Evolutionary conservation across 2,329 filamentous ascomycete genomes (phyloP).

Genomic region (Fusarium sublunatum): DNA sequence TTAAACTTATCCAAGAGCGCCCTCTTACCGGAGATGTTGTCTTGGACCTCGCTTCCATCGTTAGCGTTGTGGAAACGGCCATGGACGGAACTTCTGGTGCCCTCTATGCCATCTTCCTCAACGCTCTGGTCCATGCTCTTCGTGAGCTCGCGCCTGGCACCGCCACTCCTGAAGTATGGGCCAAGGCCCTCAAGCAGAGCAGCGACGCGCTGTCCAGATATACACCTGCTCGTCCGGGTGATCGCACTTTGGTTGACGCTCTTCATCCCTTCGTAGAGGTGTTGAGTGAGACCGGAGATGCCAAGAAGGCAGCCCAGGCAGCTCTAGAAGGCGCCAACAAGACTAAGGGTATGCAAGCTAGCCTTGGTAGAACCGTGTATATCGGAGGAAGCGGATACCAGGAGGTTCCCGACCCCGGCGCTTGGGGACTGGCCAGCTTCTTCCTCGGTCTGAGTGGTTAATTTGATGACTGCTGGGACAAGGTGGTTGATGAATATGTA

Average conservation of each 20-base stretch:
- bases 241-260: conserved; percentile 91
- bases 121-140: conserved; percentile 78
- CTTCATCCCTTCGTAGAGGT: conserved; percentile 86
- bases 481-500: background rate
- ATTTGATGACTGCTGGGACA: conserved; percentile 38
- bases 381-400: conserved; percentile 59
- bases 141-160: conserved; percentile 56
- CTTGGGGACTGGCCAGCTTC: conserved; percentile 79
- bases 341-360: conserved; percentile 93
- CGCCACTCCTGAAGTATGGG: conserved; percentile 59
- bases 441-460: conserved; percentile 74
- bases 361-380: conserved; percentile 70
- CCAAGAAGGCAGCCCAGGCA: conserved; percentile 79
- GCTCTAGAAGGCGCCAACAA: conserved; percentile 80
- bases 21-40: conserved; percentile 64
- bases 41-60: conserved; percentile 63
- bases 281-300: conserved; percentile 71
- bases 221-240: conserved; percentile 88
- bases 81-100: conserved; percentile 74
- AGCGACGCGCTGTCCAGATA: conserved; percentile 80
- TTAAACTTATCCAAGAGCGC: conserved; percentile 60
- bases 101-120: conserved; percentile 85
- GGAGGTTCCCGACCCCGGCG: conserved; percentile 72
- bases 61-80: conserved; percentile 64
- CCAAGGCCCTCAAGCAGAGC: conserved; percentile 76